Evolutionary conservation across 441 rosid genomes (phyloP).

Genomic region (Rhodomyrtus psidioides): DNA sequence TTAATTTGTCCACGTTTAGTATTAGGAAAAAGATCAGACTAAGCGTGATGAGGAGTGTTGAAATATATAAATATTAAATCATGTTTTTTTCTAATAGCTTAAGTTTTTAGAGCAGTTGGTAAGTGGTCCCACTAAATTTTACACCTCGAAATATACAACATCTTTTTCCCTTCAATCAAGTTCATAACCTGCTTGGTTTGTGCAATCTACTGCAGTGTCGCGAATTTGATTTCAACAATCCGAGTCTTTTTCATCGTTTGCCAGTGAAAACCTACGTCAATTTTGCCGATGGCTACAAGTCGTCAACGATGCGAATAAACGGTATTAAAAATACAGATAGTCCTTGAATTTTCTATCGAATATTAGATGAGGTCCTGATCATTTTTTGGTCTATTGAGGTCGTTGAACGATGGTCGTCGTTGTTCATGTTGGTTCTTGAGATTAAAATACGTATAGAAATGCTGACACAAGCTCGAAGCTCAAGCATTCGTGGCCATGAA

Average conservation of each 20-base stretch:
- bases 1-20: too few relatives aligned
- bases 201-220: not conserved
- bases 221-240: not conserved
- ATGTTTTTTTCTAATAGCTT: too few relatives aligned
- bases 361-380: not conserved
- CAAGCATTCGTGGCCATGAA: not conserved
- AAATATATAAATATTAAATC: too few relatives aligned
- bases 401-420: not conserved
- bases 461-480: not conserved
- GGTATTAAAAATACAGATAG: not conserved
- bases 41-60: too few relatives aligned
- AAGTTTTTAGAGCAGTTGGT: too few relatives aligned
- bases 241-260: not conserved
- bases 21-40: too few relatives aligned
- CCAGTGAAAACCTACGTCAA: not conserved
- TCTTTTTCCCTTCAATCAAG: not conserved
- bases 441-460: not conserved
- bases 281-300: not conserved
- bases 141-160: not conserved
- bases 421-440: not conserved
- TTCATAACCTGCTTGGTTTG: not conserved
- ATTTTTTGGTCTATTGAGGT: not conserved
- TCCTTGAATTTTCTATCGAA: not conserved
- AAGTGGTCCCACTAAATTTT: too few relatives aligned
- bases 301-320: rapidly evolving